phyloP scores from a whole-genome alignment of 2,329 filamentous ascomycete species.

The Ampelomyces quisqualis region DNA sequence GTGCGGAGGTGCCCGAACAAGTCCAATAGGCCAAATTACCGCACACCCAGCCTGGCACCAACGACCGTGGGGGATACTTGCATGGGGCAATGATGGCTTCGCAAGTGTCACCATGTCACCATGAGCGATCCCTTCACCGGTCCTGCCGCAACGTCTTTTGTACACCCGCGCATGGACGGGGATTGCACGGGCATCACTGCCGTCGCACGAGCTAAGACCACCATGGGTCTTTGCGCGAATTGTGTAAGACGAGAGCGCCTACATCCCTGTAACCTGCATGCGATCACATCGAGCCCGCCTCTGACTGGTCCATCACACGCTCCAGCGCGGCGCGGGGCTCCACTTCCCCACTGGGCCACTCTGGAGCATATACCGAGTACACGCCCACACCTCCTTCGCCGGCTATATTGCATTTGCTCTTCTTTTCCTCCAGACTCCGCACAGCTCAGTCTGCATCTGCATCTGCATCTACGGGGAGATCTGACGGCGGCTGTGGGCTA shows the following conservation, averaged over 20 bases:
- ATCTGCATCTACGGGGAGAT: slow-evolving; percentile 11
- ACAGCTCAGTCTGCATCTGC: slow-evolving; percentile 14
- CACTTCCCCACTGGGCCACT: slow-evolving; percentile 18
- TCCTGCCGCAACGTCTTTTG: slow-evolving; percentile 25
- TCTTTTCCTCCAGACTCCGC: too few species aligned
- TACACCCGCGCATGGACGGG: slow-evolving; percentile 17
- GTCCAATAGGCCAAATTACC: not conserved
- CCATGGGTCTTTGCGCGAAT: slow-evolving; percentile 18
- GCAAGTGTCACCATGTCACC: slow-evolving; percentile 13
- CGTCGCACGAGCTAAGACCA: slow-evolving; percentile 13
- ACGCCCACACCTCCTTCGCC: slow-evolving; percentile 30
- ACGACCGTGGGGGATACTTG: not conserved
- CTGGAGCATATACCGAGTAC: slow-evolving; percentile 27
- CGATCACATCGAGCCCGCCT: slow-evolving; percentile 12
- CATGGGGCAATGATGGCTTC: slow-evolving; percentile 7
- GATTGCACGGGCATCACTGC: slow-evolving; percentile 17
- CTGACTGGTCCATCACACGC: slow-evolving; percentile 26
- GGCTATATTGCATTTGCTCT: slow-evolving; percentile 23
- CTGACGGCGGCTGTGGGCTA: slow-evolving; percentile 23
- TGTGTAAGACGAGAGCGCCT: slow-evolving; percentile 22
- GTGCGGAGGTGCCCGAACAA: too few species aligned
- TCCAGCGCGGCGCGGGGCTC: slow-evolving; percentile 25
- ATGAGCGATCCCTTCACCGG: slow-evolving; percentile 13
- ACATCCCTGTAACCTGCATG: slow-evolving; percentile 15
- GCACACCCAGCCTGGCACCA: not conserved